Evolutionary conservation across 208 protist genomes (phyloP).

Genomic region (Trichomonas tenax): DNA sequence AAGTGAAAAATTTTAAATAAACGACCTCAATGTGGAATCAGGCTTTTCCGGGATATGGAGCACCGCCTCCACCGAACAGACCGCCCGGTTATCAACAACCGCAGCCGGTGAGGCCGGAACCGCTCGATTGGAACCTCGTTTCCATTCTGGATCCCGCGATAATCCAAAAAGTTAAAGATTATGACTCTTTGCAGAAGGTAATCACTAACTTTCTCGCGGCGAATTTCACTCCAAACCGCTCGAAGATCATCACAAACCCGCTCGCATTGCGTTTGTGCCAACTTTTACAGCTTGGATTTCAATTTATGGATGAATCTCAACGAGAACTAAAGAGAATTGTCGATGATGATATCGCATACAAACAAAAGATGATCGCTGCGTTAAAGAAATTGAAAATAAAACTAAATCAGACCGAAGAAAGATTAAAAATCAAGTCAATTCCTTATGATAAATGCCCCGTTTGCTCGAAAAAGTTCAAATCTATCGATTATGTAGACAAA

Average conservation of each 20-base stretch:
- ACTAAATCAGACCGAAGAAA: neutral
- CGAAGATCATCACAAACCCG: neutral
- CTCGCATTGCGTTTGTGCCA: neutral
- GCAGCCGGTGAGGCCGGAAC: neutral
- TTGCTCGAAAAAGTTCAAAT: neutral
- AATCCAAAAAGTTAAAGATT: neutral
- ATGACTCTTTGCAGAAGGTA: neutral
- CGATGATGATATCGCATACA: neutral
- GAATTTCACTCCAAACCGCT: neutral
- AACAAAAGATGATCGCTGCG: neutral
- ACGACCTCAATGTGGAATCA: neutral
- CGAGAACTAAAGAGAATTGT: neutral
- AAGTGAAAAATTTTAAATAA: neutral
- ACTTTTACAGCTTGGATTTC: neutral
- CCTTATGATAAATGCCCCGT: neutral
- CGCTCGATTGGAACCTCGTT: conserved; percentile 3
- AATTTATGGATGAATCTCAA: neutral
- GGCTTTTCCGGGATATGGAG: neutral
- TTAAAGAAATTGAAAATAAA: neutral
- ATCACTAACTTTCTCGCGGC: neutral
- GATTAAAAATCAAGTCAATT: neutral
- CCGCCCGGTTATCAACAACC: neutral
- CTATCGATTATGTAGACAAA: neutral
- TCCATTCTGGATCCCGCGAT: neutral
- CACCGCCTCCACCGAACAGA: neutral